A percentile compares a stretch with the other conserved stretches of the same genome.
Conservation (phyloP, 2,329 filamentous ascomycete genomes). For the Exophiala sp. region DNA sequence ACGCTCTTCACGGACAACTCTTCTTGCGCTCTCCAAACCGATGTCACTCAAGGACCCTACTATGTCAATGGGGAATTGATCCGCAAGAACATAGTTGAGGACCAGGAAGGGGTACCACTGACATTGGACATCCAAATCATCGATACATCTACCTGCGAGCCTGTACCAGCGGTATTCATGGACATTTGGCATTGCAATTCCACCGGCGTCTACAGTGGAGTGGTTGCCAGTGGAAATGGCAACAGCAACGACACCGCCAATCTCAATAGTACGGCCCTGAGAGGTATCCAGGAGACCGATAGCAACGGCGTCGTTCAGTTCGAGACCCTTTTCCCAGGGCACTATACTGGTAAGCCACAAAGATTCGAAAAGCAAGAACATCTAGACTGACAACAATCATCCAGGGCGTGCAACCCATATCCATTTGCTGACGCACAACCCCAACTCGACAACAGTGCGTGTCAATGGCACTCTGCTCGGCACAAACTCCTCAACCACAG, state of each 20-base stretch:
- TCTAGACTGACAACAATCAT: neutral
- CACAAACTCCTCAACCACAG: slow-evolving; percentile 44
- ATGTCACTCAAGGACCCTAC: slow-evolving; percentile 52
- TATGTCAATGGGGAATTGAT: slow-evolving; percentile 40
- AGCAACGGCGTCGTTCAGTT: slow-evolving; percentile 40
- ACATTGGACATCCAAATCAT: slow-evolving; percentile 40
- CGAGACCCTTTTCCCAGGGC: slow-evolving; percentile 42
- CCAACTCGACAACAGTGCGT: slow-evolving; percentile 33
- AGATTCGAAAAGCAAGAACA: neutral
- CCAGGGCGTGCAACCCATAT: slow-evolving; percentile 33
- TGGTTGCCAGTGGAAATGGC: slow-evolving; percentile 36
- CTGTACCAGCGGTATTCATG: slow-evolving; percentile 34
- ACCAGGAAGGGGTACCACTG: slow-evolving; percentile 37
- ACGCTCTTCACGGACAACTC: slow-evolving; percentile 33
- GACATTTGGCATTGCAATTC: slow-evolving; percentile 42
- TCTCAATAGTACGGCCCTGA: slow-evolving; percentile 41
- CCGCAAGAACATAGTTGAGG: slow-evolving; percentile 36
- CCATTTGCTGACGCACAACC: slow-evolving; percentile 34
- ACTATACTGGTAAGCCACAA: slow-evolving; percentile 36
- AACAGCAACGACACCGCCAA: slow-evolving; percentile 36
- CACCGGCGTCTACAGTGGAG: slow-evolving; percentile 38
- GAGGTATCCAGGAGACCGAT: slow-evolving; percentile 43
- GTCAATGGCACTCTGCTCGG: slow-evolving; percentile 33
- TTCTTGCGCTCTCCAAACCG: slow-evolving; percentile 48
- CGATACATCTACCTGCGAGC: slow-evolving; percentile 40